These are phyloP conservation scores for Coleophoma cylindrospora DNA, from an alignment of 2,329 filamentous ascomycete species.

Conservation along the genomic window DNA sequence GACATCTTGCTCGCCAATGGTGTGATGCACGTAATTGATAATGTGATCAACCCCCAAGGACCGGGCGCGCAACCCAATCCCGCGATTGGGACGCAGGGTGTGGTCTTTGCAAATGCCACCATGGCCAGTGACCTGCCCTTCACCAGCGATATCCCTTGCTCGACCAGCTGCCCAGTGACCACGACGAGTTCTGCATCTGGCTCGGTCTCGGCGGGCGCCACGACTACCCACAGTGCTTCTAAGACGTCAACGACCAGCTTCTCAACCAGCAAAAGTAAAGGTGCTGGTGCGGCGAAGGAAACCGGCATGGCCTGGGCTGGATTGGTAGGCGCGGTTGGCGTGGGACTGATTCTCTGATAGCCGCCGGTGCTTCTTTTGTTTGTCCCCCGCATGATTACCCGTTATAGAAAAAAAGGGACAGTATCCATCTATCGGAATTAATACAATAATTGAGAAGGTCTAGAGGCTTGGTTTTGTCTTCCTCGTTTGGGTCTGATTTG, in stretches of 20 bases:
- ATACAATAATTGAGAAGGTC: too few relatives aligned
- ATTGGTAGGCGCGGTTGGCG: conserved; percentile 14
- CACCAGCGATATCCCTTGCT: conserved; percentile 38
- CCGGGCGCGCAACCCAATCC: conserved; percentile 31
- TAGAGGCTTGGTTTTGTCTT: too few relatives aligned
- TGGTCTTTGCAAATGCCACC: conserved; percentile 26
- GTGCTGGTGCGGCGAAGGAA: conserved; percentile 7
- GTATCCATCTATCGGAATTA: too few relatives aligned
- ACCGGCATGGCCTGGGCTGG: conserved; percentile 11
- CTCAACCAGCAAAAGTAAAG: conserved; percentile 5
- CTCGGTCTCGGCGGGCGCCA: conserved; percentile 6
- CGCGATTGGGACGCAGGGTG: conserved; percentile 27
- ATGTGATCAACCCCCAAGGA: conserved; percentile 40
- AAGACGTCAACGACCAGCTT: neutral
- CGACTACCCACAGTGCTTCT: neutral
- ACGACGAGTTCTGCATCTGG: conserved; percentile 12
- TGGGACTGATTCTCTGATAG: conserved; percentile 7
- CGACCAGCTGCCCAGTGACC: conserved; percentile 31
- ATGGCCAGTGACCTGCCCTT: conserved; percentile 26
- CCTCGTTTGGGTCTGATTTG: too few relatives aligned
- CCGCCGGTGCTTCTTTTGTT: too few relatives aligned
- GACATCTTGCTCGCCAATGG: conserved; percentile 30
- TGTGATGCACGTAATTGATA: conserved; percentile 31
- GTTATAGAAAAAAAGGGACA: too few relatives aligned
- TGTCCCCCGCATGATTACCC: too few relatives aligned